Evolutionary conservation across 2,329 filamentous ascomycete genomes (phyloP).

Genomic region (Epichloe hybrida): DNA sequence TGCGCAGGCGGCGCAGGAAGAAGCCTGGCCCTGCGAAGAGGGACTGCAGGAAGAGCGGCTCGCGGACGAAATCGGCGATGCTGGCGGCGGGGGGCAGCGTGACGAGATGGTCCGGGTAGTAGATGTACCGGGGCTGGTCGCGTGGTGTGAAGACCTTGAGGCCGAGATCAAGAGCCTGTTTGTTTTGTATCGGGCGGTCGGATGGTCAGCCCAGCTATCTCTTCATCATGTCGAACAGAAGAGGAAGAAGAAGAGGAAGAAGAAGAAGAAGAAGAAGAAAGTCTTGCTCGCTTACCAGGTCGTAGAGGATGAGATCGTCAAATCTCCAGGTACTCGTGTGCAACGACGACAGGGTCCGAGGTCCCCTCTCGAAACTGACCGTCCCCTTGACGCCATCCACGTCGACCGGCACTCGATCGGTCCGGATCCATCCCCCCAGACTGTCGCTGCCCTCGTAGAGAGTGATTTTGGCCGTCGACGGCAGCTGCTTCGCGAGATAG

Average conservation of each 20-base stretch:
- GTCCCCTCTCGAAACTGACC: conserved; percentile 72
- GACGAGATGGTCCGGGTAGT: conserved; percentile 64
- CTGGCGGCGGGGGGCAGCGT: conserved; percentile 17
- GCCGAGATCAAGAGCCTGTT: conserved; percentile 22
- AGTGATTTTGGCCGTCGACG: conserved; percentile 53
- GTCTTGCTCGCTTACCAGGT: conserved; percentile 48
- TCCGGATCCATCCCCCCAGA: conserved; percentile 75
- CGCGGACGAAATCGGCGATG: conserved; percentile 14
- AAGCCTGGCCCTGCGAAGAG: conserved; percentile 16
- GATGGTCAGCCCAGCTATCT: conserved; percentile 3
- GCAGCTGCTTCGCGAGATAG: conserved; percentile 58
- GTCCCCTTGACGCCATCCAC: conserved; percentile 38
- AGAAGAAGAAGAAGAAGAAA: not conserved
- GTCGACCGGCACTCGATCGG: conserved; percentile 44
- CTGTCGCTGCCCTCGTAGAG: conserved; percentile 61
- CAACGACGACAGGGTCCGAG: conserved; percentile 56
- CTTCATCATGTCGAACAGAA: not conserved
- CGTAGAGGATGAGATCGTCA: conserved; percentile 53
- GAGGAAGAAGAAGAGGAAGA: no score
- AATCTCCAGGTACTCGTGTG: conserved; percentile 26
- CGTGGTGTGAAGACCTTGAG: conserved; percentile 35
- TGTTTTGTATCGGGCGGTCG: conserved; percentile 4
- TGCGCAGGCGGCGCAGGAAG: conserved; percentile 11
- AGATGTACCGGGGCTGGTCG: conserved; percentile 53
- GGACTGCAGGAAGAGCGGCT: conserved; percentile 21